A percentile compares a stretch with the other conserved stretches of the same genome.
Evolutionary conservation across 202 grass and related monocot species (phyloP).

Genomic region (Carex arenaria): DNA sequence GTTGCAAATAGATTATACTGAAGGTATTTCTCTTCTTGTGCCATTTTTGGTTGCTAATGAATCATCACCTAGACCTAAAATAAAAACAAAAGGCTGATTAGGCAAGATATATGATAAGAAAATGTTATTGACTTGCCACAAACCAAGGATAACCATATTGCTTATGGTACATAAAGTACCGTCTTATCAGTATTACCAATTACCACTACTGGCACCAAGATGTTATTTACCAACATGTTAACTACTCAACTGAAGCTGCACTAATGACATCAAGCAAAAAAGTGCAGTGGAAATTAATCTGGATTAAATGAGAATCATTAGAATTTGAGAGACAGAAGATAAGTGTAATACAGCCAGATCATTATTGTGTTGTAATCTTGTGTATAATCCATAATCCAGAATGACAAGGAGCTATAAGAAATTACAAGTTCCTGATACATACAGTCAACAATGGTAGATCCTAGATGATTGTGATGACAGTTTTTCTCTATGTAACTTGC

Average conservation of each 20-base stretch:
- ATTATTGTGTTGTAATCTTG: not conserved
- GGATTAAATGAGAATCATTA: not conserved
- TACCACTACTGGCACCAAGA: not conserved
- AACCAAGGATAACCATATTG: not conserved
- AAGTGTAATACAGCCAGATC: not conserved
- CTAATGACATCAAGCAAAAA: not conserved
- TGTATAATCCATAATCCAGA: not conserved
- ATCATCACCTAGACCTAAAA: constrained; percentile 57
- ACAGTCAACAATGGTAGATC: not conserved
- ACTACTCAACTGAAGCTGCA: not conserved
- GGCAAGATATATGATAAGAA: not conserved
- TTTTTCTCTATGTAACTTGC: not conserved
- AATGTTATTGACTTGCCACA: not conserved
- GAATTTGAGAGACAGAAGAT: not conserved
- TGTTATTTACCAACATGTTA: not conserved
- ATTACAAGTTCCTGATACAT: not conserved
- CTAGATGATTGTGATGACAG: not conserved
- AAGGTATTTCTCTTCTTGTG: too few species aligned
- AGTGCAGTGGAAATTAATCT: not conserved
- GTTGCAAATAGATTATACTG: too few species aligned
- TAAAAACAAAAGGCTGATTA: not conserved
- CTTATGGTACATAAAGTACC: not conserved
- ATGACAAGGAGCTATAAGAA: not conserved
- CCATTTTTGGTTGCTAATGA: constrained; percentile 44
- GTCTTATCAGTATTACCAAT: not conserved